These are phyloP conservation scores for Hevea brasiliensis DNA, from an alignment of 345 rosid species.

Conservation along the genomic window DNA sequence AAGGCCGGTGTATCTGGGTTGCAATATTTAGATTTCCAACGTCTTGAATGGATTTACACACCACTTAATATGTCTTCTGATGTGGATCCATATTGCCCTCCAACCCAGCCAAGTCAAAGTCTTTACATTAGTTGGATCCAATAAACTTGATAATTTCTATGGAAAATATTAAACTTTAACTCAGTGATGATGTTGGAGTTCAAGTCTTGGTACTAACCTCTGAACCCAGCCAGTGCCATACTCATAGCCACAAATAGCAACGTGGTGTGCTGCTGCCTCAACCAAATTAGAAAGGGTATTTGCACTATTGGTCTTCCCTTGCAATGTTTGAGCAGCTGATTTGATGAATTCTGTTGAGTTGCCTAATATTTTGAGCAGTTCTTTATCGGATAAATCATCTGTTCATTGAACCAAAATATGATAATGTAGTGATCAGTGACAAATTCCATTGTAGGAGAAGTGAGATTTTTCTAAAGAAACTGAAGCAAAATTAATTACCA, in stretches of 20 bases:
- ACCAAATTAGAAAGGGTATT: conserved; percentile 15
- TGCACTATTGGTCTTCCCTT: conserved; percentile 29
- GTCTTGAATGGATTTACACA: conserved; percentile 46
- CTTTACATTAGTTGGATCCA: not conserved
- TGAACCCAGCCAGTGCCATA: conserved; percentile 52
- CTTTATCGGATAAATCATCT: conserved; percentile 27
- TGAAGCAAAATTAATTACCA: conserved; percentile 2
- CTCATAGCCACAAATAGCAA: conserved; percentile 52
- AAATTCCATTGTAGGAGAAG: too few species aligned
- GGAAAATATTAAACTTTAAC: too few species aligned
- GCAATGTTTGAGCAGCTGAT: conserved; percentile 43
- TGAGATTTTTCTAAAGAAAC: too few species aligned
- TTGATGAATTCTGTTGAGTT: conserved; percentile 40
- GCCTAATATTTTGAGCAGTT: conserved; percentile 39
- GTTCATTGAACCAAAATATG: not conserved
- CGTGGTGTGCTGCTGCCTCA: conserved; percentile 42
- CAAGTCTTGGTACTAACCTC: conserved; percentile 44
- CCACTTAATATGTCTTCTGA: conserved; percentile 60
- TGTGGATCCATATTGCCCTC: conserved; percentile 64
- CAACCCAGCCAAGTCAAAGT: too few species aligned
- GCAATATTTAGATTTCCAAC: conserved; percentile 43
- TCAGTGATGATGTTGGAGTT: too few species aligned
- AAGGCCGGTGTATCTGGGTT: conserved; percentile 53
- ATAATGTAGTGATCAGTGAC: too few species aligned
- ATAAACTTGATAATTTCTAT: too few species aligned